Base-by-base conservation (phyloP, 768 basidiomycete species). In the Serpula lacrymans region DNA sequence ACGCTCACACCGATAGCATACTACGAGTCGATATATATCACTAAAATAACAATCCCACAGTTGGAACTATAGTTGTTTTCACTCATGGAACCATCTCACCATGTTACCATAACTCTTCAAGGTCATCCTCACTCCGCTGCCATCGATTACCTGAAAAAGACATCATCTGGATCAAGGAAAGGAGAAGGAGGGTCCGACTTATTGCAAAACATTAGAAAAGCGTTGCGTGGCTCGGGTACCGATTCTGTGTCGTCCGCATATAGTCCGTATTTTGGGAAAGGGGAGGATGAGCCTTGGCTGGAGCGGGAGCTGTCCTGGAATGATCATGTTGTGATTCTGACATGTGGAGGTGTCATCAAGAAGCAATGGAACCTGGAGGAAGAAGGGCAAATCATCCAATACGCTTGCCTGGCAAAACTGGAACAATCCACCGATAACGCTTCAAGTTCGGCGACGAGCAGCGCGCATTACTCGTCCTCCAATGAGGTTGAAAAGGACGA, bases 291-390 rank as follows among this genome's bases (percentile, higher is more conserved):
- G 11, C 53, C 65, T 5, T 63, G 63, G 48, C 70, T 68, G n/a
- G 81, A 78, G 42, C 72, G 80, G 43, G 82, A 89, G 49, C 64
- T 91, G 11, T 66, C 75, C 10, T 91, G 88, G 89, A 77, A 84
- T 48, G 67, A 71, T 17, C 66, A 69, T 41, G 74, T 71, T 12
- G 85, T 84, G 0, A 64, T 85, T 1, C 65, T 86, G 49, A 80
- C 76, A 43, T 68, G 69, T 13, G 88, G 84, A 1, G 84, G 84
- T 1, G 67, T 85, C 12, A 77, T 89, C 39, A 67, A 67, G 41
- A 80, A 82, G 53, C 78, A 79, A 52, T 91, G 88, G 89, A 75
- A 72, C 39, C 86, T 90, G 53, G 58, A 67, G n/a, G 68, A 77
- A 29, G 86, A 88, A 52, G 74, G 70, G 5, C 82, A 91, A 53